phyloP scores from a whole-genome alignment of 148 eudicot genomes.

The Vaccinium vitisidaea region DNA sequence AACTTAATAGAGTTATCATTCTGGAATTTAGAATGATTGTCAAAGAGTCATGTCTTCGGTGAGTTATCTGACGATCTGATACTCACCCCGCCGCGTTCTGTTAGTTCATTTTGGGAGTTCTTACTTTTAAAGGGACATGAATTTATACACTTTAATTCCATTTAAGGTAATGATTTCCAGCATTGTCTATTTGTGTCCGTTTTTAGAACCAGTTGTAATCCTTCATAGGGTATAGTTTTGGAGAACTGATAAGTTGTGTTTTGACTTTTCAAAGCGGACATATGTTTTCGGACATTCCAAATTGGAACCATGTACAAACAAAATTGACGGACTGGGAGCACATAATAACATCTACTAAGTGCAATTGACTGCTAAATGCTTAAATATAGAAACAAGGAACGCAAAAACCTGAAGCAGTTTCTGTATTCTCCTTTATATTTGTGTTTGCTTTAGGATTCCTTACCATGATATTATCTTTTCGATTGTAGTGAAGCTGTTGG shows the following conservation, averaged over 20 bases:
- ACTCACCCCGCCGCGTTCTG: background rate
- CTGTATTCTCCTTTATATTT: background rate
- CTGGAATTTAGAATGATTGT: background rate
- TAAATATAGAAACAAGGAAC: background rate
- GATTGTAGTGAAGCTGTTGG: constrained; percentile 70
- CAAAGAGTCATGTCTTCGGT: background rate
- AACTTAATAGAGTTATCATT: background rate
- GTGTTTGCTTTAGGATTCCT: background rate
- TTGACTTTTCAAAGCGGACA: background rate
- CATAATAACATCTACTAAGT: background rate
- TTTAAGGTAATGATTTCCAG: background rate
- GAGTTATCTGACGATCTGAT: background rate
- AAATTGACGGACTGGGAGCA: background rate
- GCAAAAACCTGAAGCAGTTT: background rate
- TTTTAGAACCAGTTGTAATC: background rate
- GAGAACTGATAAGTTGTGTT: background rate
- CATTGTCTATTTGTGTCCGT: background rate
- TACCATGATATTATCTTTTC: background rate
- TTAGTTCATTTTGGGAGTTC: background rate
- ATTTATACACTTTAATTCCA: background rate
- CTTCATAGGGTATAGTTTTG: background rate
- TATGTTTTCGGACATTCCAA: background rate
- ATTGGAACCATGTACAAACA: background rate
- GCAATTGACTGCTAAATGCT: background rate
- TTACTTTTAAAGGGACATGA: background rate